A percentile compares a stretch with the other conserved stretches of the same genome.
phyloP scores from a whole-genome alignment of 352 stramenopile genomes.

The Phytophthora pinifolia region DNA sequence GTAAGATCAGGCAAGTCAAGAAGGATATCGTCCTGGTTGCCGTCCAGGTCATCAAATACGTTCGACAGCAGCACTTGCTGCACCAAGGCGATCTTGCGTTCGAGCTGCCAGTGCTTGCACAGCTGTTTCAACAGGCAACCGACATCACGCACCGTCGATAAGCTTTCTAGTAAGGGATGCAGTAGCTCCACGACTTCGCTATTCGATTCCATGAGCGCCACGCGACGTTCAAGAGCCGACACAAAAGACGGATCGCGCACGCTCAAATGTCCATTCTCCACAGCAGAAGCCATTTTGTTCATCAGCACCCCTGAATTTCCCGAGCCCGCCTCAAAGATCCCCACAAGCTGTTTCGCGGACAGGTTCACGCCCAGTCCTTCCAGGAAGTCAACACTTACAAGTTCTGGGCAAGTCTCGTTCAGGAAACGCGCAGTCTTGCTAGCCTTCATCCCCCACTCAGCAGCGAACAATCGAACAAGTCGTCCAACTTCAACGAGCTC shows the following conservation, averaged over 20 bases:
- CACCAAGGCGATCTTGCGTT: conserved; percentile 57
- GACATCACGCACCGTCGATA: conserved; percentile 71
- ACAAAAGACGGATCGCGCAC: conserved; percentile 50
- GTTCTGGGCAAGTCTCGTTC: conserved; percentile 59
- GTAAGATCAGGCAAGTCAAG: conserved; percentile 55
- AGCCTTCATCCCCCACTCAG: conserved; percentile 49
- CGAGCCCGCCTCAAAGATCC: conserved; percentile 70
- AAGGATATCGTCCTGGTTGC: conserved; percentile 74
- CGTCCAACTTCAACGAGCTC: conserved; percentile 79
- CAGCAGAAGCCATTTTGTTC: conserved; percentile 69
- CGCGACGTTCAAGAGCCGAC: conserved; percentile 29
- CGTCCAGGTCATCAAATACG: conserved; percentile 85
- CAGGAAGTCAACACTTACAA: conserved; percentile 86
- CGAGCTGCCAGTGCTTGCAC: conserved; percentile 63
- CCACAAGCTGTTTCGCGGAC: conserved; percentile 54
- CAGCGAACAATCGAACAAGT: conserved; percentile 76
- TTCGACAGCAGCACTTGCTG: conserved; percentile 74
- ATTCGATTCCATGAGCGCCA: conserved; percentile 45
- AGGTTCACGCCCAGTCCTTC: conserved; percentile 72
- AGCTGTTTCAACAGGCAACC: conserved; percentile 60
- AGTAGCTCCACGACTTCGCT: conserved; percentile 66
- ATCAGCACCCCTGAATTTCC: conserved; percentile 55
- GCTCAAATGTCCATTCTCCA: conserved; percentile 71
- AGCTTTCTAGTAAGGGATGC: conserved; percentile 67
- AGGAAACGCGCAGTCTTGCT: conserved; percentile 70